phyloP scores from a whole-genome alignment of 1,284 basidiomycete genomes.

The Ustilago xerochloae region DNA sequence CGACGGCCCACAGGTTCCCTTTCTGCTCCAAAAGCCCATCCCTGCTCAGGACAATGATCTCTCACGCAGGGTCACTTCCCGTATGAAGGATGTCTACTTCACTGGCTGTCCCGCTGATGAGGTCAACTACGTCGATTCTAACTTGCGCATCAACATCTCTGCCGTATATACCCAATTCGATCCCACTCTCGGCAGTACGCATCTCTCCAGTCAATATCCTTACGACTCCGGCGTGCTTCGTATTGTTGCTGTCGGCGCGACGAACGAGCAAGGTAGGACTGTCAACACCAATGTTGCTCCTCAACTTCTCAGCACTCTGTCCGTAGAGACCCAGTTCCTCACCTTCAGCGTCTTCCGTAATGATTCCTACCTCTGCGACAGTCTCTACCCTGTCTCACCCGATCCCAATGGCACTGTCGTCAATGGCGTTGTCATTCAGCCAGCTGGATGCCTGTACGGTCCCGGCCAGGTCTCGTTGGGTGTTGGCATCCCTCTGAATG shows the following conservation, averaged over 20 bases:
- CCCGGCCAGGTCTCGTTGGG: slow-evolving; percentile 83
- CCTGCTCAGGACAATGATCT: slow-evolving; percentile 27
- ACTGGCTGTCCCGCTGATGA: slow-evolving; percentile 46
- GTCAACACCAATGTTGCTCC: slow-evolving; percentile 34
- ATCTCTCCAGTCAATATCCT: slow-evolving; percentile 17
- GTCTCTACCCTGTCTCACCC: slow-evolving; percentile 47
- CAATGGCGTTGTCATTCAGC: slow-evolving; percentile 34
- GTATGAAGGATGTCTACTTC: slow-evolving; percentile 53
- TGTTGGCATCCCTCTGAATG: slow-evolving; percentile 77
- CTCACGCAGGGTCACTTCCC: slow-evolving; percentile 17
- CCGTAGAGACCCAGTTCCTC: slow-evolving; percentile 52
- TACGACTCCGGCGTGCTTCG: slow-evolving; percentile 47
- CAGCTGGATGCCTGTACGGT: slow-evolving; percentile 56
- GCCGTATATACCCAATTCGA: slow-evolving; percentile 63
- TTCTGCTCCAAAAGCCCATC: slow-evolving; percentile 43
- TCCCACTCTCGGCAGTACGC: slow-evolving; percentile 12
- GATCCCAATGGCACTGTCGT: slow-evolving; percentile 51
- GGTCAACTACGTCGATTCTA: slow-evolving; percentile 42
- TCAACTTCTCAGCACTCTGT: slow-evolving; percentile 49
- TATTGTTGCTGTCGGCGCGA: slow-evolving; percentile 56
- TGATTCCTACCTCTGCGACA: slow-evolving; percentile 60
- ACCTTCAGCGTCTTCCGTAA: slow-evolving; percentile 60
- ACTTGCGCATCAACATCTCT: slow-evolving; percentile 61
- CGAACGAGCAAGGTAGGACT: slow-evolving; percentile 36
- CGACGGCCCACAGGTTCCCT: slow-evolving; percentile 43